phyloP scores from a whole-genome alignment of 2,329 filamentous ascomycete species.

The Sclerotinia subarctica region DNA sequence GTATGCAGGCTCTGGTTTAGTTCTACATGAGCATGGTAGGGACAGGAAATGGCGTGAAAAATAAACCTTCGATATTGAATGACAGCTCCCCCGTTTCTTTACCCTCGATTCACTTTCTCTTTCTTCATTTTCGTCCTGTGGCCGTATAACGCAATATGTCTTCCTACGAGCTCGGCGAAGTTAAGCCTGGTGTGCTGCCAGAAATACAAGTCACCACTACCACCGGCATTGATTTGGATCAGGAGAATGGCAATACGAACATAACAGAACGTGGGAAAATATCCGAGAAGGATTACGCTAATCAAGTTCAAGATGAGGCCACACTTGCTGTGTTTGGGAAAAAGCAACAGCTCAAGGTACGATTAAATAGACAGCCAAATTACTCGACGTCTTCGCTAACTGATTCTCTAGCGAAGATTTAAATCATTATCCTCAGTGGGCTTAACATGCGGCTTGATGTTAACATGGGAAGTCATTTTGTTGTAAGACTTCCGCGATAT shows the following conservation, averaged over 20 bases:
- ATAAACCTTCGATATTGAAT: background rate
- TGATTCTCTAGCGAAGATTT: conserved; percentile 8
- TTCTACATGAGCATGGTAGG: background rate
- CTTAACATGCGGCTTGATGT: conserved; percentile 10
- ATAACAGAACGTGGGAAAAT: background rate
- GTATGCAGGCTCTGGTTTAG: background rate
- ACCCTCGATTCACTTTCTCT: background rate
- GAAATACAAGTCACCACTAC: background rate
- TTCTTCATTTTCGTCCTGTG: background rate
- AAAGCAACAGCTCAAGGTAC: conserved; percentile 20
- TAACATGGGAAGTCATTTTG: conserved; percentile 17
- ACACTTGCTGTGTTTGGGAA: conserved; percentile 20
- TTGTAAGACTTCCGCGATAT: background rate
- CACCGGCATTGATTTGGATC: background rate
- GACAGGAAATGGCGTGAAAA: background rate
- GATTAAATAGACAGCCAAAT: background rate
- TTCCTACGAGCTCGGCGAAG: background rate
- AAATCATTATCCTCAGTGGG: conserved; percentile 6
- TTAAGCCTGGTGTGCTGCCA: background rate
- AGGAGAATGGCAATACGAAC: background rate
- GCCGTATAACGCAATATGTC: background rate
- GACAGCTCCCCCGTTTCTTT: background rate
- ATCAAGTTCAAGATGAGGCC: conserved; percentile 16
- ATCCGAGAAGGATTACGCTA: background rate
- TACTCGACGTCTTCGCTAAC: background rate